phyloP scores from a whole-genome alignment of 2,329 filamentous ascomycete species.

The Penicillium nordicum region DNA sequence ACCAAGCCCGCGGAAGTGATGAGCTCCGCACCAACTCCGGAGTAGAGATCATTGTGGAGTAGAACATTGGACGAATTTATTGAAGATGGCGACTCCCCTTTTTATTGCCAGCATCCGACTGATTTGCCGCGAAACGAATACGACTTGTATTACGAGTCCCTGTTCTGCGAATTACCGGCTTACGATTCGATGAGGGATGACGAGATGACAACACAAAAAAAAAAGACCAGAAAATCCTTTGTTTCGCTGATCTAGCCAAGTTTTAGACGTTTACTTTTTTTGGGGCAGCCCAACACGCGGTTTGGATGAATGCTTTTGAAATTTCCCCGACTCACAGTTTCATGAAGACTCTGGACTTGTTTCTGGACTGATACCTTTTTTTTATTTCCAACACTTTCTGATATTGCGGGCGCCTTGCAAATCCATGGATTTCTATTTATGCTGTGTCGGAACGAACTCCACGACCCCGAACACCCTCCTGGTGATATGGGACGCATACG shows the following conservation, averaged over 20 bases:
- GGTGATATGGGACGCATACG: conserved; percentile 33
- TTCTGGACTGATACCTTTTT: conserved; percentile 5
- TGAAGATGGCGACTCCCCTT: conserved; percentile 34
- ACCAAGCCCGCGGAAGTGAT: conserved; percentile 60
- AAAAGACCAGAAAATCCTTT: conserved; percentile 37
- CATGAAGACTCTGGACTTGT: conserved; percentile 14
- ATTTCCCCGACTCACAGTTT: conserved; percentile 7
- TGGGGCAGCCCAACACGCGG: conserved; percentile 37
- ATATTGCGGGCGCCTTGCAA: conserved; percentile 26
- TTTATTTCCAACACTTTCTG: conserved; percentile 18
- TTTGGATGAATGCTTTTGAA: conserved; percentile 28
- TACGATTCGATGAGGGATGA: conserved; percentile 50
- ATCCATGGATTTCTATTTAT: conserved; percentile 24
- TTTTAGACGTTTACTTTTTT: conserved; percentile 42
- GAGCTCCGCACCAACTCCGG: conserved; percentile 60
- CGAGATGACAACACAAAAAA: conserved; percentile 42
- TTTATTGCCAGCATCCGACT: conserved; percentile 36
- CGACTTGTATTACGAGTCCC: conserved; percentile 43
- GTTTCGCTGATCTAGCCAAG: conserved; percentile 41
- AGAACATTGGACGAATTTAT: conserved; percentile 26
- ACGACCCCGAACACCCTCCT: conserved; percentile 23
- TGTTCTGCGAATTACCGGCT: conserved; percentile 40
- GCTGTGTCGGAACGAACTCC: conserved; percentile 26
- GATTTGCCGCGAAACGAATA: conserved; percentile 42
- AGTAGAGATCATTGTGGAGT: conserved; percentile 63